These are phyloP conservation scores for Paecilomyces sp. DNA, from an alignment of 2,329 filamentous ascomycete species.

Conservation along the genomic window DNA sequence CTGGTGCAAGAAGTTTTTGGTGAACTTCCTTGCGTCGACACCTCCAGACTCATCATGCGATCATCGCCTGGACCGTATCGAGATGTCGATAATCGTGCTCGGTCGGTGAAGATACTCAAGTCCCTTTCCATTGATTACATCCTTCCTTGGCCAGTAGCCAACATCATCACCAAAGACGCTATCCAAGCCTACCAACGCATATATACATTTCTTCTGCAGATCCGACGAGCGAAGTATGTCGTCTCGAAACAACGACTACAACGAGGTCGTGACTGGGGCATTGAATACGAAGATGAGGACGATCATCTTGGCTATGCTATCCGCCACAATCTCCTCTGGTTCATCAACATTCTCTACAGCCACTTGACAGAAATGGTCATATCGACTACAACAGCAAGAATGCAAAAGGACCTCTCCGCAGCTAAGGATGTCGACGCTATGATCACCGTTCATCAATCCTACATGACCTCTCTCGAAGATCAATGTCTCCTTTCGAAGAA, in stretches of 20 bases:
- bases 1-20: constrained; percentile 66
- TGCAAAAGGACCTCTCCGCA: constrained; percentile 51
- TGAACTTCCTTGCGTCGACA: constrained; percentile 45
- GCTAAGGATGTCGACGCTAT: constrained; percentile 75
- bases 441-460: constrained; percentile 61
- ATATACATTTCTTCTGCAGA: constrained; percentile 70
- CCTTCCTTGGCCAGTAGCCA: constrained; percentile 58
- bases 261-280: constrained; percentile 26
- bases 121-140: constrained; percentile 61
- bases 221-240: constrained; percentile 62
- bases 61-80: constrained; percentile 35
- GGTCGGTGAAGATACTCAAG: constrained; percentile 57
- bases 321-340: constrained; percentile 68
- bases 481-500: constrained; percentile 64
- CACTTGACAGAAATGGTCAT: constrained; percentile 72
- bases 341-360: constrained; percentile 64
- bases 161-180: constrained; percentile 63
- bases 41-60: constrained; percentile 56
- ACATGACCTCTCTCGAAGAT: constrained; percentile 55
- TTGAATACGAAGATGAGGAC: constrained; percentile 24
- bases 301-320: constrained; percentile 40
- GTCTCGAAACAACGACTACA: constrained; percentile 49
- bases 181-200: constrained; percentile 62
- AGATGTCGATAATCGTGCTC: constrained; percentile 42
- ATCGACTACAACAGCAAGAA: constrained; percentile 48